Percentiles rank a stretch among this genome's conserved stretches.
Evolutionary conservation across 768 basidiomycete genomes (phyloP).

Genomic region (Gyrodon lividus): DNA sequence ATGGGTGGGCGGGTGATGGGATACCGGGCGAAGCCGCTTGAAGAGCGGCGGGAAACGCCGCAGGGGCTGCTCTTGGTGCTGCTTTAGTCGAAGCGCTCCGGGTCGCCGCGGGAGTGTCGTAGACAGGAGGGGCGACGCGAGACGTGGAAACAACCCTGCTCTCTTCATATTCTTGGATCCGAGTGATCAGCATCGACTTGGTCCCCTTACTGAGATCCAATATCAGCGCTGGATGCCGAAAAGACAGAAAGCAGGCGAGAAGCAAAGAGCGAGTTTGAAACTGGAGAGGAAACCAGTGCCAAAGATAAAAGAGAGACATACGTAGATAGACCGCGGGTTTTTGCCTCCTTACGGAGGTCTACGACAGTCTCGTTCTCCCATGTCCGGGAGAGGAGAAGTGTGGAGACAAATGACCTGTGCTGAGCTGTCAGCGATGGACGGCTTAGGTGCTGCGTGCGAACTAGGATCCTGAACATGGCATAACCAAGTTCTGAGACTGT

Average conservation of each 20-base stretch:
- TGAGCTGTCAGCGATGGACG: conserved; percentile 1
- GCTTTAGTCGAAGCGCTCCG: conserved; percentile 25
- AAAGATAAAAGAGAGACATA: conserved; percentile 31
- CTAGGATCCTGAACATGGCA: conserved; percentile 30
- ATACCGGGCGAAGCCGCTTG: conserved; percentile 42
- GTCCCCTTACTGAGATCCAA: conserved; percentile 52
- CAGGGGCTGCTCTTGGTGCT: conserved; percentile 16
- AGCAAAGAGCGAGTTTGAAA: neutral
- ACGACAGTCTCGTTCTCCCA: conserved; percentile 53
- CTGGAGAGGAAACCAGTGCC: conserved; percentile 9
- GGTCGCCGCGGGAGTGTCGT: conserved; percentile 20
- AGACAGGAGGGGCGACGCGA: conserved; percentile 16
- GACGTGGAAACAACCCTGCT: conserved; percentile 21
- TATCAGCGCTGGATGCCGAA: conserved; percentile 7
- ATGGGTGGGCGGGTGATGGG: conserved; percentile 35
- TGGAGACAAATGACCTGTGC: conserved; percentile 46
- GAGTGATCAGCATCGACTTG: conserved; percentile 54
- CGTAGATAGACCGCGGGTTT: conserved; percentile 54
- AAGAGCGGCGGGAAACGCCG: conserved; percentile 26
- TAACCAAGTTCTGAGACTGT: neutral
- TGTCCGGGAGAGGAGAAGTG: conserved; percentile 54
- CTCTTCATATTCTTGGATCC: conserved; percentile 52
- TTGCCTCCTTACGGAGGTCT: conserved; percentile 54
- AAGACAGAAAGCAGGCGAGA: conserved; percentile 9
- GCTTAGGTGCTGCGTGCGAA: conserved; percentile 15